A percentile compares a stretch with the other conserved stretches of the same genome.
phyloP scores from a whole-genome alignment of 75 land plant genomes.

The Picea glauca region DNA sequence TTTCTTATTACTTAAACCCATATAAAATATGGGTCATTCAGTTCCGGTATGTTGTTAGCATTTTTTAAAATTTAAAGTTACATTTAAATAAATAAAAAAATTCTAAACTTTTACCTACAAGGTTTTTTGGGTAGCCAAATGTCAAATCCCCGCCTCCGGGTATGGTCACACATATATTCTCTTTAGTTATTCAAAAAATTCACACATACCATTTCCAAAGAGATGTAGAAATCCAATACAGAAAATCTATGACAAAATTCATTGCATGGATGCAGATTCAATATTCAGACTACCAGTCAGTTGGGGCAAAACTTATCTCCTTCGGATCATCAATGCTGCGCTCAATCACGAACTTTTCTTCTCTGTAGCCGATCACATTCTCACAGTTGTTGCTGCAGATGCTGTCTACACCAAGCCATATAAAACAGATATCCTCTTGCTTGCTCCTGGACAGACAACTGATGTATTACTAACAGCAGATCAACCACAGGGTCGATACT shows the following conservation, averaged over 20 bases:
- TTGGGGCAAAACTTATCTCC: slow-evolving; percentile 18
- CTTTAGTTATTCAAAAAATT: neutral
- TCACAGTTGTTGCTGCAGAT: slow-evolving; percentile 35
- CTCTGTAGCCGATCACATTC: slow-evolving; percentile 26
- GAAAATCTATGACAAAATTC: neutral
- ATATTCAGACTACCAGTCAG: neutral
- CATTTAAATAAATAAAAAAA: too few relatives aligned
- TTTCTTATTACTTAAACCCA: too few relatives aligned
- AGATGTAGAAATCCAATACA: neutral
- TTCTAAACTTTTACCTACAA: too few relatives aligned
- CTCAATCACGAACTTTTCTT: slow-evolving; percentile 21
- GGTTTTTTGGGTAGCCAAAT: too few relatives aligned
- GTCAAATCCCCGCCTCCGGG: too few relatives aligned
- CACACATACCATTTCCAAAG: neutral
- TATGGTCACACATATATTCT: too few relatives aligned
- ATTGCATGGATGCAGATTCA: neutral
- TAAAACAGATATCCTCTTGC: slow-evolving; percentile 8
- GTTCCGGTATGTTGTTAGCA: too few relatives aligned
- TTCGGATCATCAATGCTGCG: slow-evolving; percentile 17
- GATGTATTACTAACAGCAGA: slow-evolving; percentile 27
- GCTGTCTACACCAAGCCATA: slow-evolving; percentile 27
- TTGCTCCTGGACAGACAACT: slow-evolving; percentile 34
- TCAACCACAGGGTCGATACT: slow-evolving; percentile 15
- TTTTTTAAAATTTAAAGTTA: too few relatives aligned
- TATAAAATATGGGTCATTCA: too few relatives aligned